Base-by-base conservation (phyloP, 768 basidiomycete species). In the Bullera alba region DNA sequence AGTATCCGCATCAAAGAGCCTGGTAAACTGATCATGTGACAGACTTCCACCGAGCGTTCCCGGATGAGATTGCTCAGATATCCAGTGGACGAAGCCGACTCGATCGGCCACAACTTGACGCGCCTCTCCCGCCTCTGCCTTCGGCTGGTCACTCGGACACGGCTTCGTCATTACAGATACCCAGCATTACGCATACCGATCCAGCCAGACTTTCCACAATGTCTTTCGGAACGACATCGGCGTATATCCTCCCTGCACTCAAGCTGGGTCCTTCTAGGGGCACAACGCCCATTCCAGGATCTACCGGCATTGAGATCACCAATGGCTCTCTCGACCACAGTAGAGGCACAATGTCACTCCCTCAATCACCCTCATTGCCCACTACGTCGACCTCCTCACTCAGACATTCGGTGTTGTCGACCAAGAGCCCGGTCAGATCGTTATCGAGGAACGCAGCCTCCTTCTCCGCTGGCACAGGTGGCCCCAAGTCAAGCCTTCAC, bases 41-140 rank as follows among this genome's bases (percentile, higher is more conserved):
- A 65, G 66, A 61, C 36, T 68, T 62, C 51, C 42, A 52, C 51
- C 53, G 54, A 21, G 36, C 63, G 8, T 64, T 62, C 53, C 54
- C 60, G 1, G 56, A 60, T 2, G 61, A 68, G 37, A 57, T 64
- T 14, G 22, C 50, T 4, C 35, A 45, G 16, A 42, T 68, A 8
- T 62, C 61, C 21, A 23, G 53, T 5, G 25, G 10, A 21, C 37
- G 19, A n/a, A n/a, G n/a, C n/a, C 45, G 29, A 46, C 19, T 28
- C 29, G 5, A 21, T 12, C n/a, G n/a, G n/a, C n/a, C n/a, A n/a
- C n/a, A n/a, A n/a, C n/a, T 46, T 4, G 17, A 29, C 25, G 6
- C 45, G 5, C 45, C 45, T 46, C 29, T 46, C 12, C 45, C 45
- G n/a, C 26, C 45, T n/a, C 16, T 46, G n/a, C 45, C 45, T 8